Evolutionary conservation across 345 rosid species (phyloP).

Genomic region (Tarenaya hassleriana): DNA sequence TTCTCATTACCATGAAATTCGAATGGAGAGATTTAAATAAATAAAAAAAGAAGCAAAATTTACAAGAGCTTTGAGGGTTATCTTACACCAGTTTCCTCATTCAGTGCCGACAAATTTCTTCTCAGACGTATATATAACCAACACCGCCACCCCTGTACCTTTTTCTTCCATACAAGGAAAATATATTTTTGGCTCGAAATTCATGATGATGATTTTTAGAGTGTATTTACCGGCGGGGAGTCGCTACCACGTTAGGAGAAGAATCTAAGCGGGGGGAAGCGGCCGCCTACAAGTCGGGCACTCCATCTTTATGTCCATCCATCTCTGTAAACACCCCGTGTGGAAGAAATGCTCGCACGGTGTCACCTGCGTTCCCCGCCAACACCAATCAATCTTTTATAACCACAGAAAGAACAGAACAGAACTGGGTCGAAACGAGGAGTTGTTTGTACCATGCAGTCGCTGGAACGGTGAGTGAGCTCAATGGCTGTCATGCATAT

Average conservation of each 20-base stretch:
- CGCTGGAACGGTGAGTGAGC: conserved; percentile 49
- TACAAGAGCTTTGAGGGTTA: too few relatives aligned
- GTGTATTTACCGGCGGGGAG: conserved; percentile 30
- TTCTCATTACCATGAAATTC: too few relatives aligned
- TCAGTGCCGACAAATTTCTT: too few relatives aligned
- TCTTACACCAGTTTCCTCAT: too few relatives aligned
- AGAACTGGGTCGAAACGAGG: conserved; percentile 9
- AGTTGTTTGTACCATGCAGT: conserved; percentile 63
- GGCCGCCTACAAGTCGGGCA: conserved; percentile 97
- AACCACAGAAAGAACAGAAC: neutral
- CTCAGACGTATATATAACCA: too few relatives aligned
- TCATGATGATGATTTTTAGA: neutral
- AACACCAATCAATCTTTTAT: conserved; percentile 11
- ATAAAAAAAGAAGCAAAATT: too few relatives aligned
- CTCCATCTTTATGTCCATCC: conserved; percentile 99
- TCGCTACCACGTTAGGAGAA: too few relatives aligned
- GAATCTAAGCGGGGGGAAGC: conserved; percentile 67
- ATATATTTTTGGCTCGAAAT: too few relatives aligned
- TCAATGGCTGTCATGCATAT: conserved; percentile 94
- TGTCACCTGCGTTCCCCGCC: conserved; percentile 61
- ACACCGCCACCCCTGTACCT: too few relatives aligned
- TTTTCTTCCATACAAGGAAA: too few relatives aligned
- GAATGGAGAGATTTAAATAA: too few relatives aligned
- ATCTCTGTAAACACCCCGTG: conserved; percentile 85
- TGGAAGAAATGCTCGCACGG: conserved; percentile 98